phyloP scores from a whole-genome alignment of 345 rosid species.

The Salix arbutifolia region DNA sequence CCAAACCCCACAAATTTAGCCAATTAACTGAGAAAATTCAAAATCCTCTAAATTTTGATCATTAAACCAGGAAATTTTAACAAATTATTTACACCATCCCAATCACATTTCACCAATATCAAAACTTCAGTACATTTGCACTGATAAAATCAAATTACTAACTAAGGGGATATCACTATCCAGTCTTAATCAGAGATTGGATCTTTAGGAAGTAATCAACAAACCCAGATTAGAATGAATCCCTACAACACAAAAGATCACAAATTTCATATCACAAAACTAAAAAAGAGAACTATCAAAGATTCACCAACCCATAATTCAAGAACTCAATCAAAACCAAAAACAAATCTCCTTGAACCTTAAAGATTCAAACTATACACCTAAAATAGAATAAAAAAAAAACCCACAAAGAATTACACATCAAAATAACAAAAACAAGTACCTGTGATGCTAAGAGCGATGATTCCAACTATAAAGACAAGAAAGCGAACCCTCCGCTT shows the following conservation, averaged over 20 bases:
- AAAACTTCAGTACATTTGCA: neutral
- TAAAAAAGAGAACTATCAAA: neutral
- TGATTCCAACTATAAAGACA: constrained; percentile 44
- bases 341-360: neutral
- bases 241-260: neutral
- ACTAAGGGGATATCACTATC: neutral
- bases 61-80: neutral
- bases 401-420: neutral
- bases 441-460: constrained; percentile 74
- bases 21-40: neutral
- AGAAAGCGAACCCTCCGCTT: constrained; percentile 46
- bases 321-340: neutral
- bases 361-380: neutral
- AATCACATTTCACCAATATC: neutral
- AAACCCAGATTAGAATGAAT: neutral
- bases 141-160: neutral
- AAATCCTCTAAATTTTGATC: neutral
- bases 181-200: neutral
- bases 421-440: neutral
- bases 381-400: neutral
- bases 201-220: neutral
- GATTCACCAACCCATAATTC: neutral
- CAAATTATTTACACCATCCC: neutral
- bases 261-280: neutral
- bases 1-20: neutral